phyloP scores from a whole-genome alignment of 176 grass and related monocot genomes.

The Bothriochloa decipiens region DNA sequence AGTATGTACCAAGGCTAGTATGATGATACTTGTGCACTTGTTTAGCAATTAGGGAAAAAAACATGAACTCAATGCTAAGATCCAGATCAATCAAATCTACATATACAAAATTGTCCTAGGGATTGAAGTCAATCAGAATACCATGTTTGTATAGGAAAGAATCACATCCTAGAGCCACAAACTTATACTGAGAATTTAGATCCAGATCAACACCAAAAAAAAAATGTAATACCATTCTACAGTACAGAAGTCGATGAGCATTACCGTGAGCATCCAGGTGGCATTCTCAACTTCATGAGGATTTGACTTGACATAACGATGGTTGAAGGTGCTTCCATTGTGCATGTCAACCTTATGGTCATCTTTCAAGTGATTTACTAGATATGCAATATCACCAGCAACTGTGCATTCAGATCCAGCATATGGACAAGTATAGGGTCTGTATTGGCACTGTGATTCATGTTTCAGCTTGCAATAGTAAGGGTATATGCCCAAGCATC shows the following conservation, averaged over 20 bases:
- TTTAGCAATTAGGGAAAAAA: background rate
- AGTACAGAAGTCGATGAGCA: background rate
- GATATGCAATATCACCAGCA: conserved; percentile 73
- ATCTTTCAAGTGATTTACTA: conserved; percentile 88
- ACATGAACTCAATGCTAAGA: background rate
- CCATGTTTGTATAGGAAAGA: background rate
- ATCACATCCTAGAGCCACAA: background rate
- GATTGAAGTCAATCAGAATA: background rate
- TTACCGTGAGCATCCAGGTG: conserved; percentile 98
- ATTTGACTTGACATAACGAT: conserved; percentile 93
- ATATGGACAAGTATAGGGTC: conserved; percentile 89
- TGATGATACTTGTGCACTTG: conserved; percentile 1
- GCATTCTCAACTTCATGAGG: conserved; percentile 96
- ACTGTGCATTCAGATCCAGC: conserved; percentile 92
- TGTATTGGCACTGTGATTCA: conserved; percentile 83
- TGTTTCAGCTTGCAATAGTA: conserved; percentile 97
- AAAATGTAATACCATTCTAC: background rate
- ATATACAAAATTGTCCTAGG: background rate
- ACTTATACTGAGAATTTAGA: background rate
- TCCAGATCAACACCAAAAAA: background rate
- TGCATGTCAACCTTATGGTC: conserved; percentile 99
- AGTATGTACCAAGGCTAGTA: background rate
- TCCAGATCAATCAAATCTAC: background rate
- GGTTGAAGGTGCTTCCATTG: conserved; percentile 89
- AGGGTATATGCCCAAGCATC: conserved; percentile 83